Conservation (phyloP, 352 stramenopile species). For the Phytophthora idaei region DNA sequence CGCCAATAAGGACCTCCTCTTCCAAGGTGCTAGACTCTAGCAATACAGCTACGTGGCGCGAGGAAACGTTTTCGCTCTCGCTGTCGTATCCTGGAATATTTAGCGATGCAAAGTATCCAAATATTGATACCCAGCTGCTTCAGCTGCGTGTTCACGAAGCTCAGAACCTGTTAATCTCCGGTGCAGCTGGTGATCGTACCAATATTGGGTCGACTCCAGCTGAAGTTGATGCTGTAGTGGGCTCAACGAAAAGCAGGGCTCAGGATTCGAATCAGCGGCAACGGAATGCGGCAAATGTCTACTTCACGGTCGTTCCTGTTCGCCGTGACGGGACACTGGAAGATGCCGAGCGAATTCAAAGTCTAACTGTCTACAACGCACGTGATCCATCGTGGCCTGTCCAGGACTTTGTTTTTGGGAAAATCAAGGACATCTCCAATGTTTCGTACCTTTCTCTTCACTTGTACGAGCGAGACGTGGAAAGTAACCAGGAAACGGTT, state of each 20-base stretch:
- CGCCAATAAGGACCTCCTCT: conserved; percentile 51
- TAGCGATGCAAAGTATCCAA: conserved; percentile 38
- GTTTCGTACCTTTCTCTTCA: conserved; percentile 75
- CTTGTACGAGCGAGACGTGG: conserved; percentile 65
- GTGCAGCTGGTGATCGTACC: conserved; percentile 1
- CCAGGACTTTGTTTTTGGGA: conserved; percentile 71
- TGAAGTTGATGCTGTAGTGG: conserved; percentile 8
- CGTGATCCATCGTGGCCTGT: conserved; percentile 64
- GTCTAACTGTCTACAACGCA: conserved; percentile 71
- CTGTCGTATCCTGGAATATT: conserved; percentile 78
- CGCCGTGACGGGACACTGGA: conserved; percentile 45
- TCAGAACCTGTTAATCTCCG: conserved; percentile 43
- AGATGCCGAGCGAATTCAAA: conserved; percentile 55
- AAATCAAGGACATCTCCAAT: conserved; percentile 47
- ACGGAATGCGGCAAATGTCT: conserved; percentile 48
- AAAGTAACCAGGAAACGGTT: conserved; percentile 34
- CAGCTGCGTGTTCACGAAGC: conserved; percentile 53
- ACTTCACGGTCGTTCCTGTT: conserved; percentile 75
- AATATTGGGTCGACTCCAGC: not conserved
- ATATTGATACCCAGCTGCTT: conserved; percentile 44
- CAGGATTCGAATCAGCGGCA: conserved; percentile 18
- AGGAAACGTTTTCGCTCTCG: conserved; percentile 65
- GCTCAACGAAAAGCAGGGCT: conserved; percentile 2
- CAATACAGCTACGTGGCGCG: conserved; percentile 48
- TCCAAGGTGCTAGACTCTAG: conserved; percentile 20